Conservation (phyloP, 2,329 filamentous ascomycete species). For the Pseudogymnoascus sp. region DNA sequence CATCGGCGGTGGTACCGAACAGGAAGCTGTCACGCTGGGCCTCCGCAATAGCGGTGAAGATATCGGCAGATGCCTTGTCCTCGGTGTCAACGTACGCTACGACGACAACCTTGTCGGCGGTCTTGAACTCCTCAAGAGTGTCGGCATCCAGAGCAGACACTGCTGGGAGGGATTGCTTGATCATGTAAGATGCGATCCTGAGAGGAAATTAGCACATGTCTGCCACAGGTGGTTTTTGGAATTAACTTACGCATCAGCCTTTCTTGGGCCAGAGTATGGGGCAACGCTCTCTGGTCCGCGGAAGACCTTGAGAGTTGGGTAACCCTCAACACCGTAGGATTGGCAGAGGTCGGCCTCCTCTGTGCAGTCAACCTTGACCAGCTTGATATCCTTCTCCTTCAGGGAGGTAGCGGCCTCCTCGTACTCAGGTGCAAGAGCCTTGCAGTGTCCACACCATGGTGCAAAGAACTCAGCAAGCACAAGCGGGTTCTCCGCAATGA, state of each 20-base stretch:
- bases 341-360: conserved; percentile 89
- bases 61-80: conserved; percentile 79
- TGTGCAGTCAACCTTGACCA: conserved; percentile 91
- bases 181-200: conserved; percentile 79
- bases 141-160: conserved; percentile 77
- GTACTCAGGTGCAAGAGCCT: conserved; percentile 89
- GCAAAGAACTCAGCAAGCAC: conserved; percentile 97
- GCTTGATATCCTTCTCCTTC: conserved; percentile 79
- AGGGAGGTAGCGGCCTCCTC: conserved; percentile 76
- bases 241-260: conserved; percentile 60
- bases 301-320: conserved; percentile 99
- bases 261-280: conserved; percentile 82
- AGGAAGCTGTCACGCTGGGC: conserved; percentile 82
- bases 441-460: conserved; percentile 95
- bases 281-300: conserved; percentile 72
- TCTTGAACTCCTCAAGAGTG: conserved; percentile 92
- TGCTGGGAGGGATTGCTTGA: conserved; percentile 91
- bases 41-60: conserved; percentile 61
- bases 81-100: conserved; percentile 77
- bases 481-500: conserved; percentile 76
- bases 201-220: conserved; percentile 10
- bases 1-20: conserved; percentile 82
- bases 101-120: conserved; percentile 89
- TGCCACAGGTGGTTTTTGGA: neutral
- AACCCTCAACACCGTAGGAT: conserved; percentile 85